A percentile compares a stretch with the other conserved stretches of the same genome.
Evolutionary conservation across 1,284 basidiomycete species (phyloP).

Genomic region (Hemileia vastatrix): DNA sequence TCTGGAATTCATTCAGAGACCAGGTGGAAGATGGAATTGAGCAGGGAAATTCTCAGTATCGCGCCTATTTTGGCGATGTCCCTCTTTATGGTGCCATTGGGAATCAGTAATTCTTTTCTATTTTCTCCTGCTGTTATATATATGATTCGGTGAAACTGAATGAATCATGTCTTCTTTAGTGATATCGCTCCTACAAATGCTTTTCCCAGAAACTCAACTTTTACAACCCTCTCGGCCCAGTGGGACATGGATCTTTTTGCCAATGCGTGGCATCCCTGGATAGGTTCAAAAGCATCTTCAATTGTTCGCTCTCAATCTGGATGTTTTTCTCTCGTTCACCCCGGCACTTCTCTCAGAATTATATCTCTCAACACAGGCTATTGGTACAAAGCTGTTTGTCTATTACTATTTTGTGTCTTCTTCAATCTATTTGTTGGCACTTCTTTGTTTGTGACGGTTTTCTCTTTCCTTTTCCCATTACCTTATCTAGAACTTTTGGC

Average conservation of each 20-base stretch:
- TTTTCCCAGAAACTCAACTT: slow-evolving; percentile 32
- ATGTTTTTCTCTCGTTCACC: slow-evolving; percentile 18
- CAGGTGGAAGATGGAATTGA: slow-evolving; percentile 21
- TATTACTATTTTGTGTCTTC: neutral
- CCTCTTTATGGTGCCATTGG: slow-evolving; percentile 36
- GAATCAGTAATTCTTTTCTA: slow-evolving; percentile 31
- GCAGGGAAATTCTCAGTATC: slow-evolving; percentile 20
- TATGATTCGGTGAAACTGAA: no score
- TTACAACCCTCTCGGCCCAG: slow-evolving; percentile 11
- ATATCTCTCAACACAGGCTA: slow-evolving; percentile 22
- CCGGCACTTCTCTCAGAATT: slow-evolving; percentile 20
- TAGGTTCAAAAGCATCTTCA: slow-evolving; percentile 2
- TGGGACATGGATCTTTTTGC: slow-evolving; percentile 23
- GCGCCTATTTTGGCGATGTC: slow-evolving; percentile 14
- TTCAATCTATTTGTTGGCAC: neutral
- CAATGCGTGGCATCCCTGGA: slow-evolving; percentile 16
- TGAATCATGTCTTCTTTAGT: slow-evolving; percentile 24
- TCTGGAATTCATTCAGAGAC: slow-evolving; percentile 28
- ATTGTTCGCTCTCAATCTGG: slow-evolving; percentile 5
- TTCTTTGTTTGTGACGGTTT: neutral
- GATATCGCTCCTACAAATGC: slow-evolving; percentile 41
- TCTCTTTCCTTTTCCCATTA: neutral
- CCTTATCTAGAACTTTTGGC: slow-evolving; percentile 17
- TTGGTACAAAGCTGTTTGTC: slow-evolving; percentile 22
- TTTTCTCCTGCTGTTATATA: neutral